Evolutionary conservation across 139 green algal species (phyloP).

Genomic region (Coelastrella sp.): DNA sequence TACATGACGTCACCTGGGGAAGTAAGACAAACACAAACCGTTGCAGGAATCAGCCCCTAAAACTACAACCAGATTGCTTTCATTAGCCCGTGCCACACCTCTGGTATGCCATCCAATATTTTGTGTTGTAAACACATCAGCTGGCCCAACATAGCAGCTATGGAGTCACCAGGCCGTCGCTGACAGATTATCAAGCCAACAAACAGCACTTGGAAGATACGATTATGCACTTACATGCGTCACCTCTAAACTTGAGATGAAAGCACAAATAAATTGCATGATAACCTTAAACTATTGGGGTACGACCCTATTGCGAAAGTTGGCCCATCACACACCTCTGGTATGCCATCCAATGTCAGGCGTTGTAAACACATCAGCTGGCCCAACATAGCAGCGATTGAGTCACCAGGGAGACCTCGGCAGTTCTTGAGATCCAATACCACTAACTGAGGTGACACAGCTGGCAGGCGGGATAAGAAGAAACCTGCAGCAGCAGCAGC

Average conservation of each 20-base stretch:
- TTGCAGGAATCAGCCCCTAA: too few relatives aligned
- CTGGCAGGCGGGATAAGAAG: conserved; percentile 59
- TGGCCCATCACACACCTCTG: background rate
- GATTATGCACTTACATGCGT: too few relatives aligned
- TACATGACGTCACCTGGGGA: too few relatives aligned
- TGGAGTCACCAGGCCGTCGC: background rate
- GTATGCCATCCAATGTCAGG: conserved; percentile 62
- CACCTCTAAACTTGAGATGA: too few relatives aligned
- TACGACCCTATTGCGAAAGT: too few relatives aligned
- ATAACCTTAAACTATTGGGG: too few relatives aligned
- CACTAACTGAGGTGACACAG: conserved; percentile 57
- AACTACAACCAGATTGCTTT: too few relatives aligned
- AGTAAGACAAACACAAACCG: too few relatives aligned
- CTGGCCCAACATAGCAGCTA: conserved; percentile 52
- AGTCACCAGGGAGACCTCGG: conserved; percentile 57
- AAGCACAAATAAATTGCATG: too few relatives aligned
- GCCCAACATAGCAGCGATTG: conserved; percentile 54
- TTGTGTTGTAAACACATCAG: conserved; percentile 50
- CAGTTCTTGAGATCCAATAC: conserved; percentile 53
- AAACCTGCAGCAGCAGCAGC: conserved; percentile 40
- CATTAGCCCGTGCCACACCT: background rate
- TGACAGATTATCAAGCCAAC: too few relatives aligned
- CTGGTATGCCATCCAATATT: conserved; percentile 57
- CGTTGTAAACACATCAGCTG: conserved; percentile 42
- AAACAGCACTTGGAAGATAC: too few relatives aligned